A percentile compares a stretch with the other conserved stretches of the same genome.
These are phyloP conservation scores for Ilex asprella DNA, from an alignment of 257 asterid genomes.

Conservation along the genomic window DNA sequence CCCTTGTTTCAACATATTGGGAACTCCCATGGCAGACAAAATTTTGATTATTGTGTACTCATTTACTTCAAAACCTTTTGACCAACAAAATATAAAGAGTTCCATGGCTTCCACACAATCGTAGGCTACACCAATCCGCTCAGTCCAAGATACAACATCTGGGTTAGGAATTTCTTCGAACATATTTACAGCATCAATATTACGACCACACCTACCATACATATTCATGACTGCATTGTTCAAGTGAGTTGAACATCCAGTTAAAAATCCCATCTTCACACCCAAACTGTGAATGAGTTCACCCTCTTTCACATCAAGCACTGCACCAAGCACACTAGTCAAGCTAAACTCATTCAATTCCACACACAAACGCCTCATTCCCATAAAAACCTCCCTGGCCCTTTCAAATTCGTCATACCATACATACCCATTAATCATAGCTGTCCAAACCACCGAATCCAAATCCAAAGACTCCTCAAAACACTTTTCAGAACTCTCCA, in stretches of 20 bases:
- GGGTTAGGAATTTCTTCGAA: slow-evolving; percentile 20
- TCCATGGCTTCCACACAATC: slow-evolving; percentile 16
- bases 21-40: slow-evolving; percentile 8
- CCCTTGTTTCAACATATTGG: slow-evolving; percentile 2
- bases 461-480: background rate
- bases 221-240: slow-evolving; percentile 16
- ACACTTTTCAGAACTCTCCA: background rate
- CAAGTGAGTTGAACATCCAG: slow-evolving; percentile 13
- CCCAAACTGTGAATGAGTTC: slow-evolving; percentile 13
- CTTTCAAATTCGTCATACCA: background rate
- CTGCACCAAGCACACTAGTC: slow-evolving; percentile 15
- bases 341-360: slow-evolving; percentile 16
- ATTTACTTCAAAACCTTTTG: slow-evolving; percentile 10
- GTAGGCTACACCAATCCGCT: slow-evolving; percentile 12
- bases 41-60: slow-evolving; percentile 12
- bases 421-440: slow-evolving; percentile 1
- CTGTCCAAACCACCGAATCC: background rate
- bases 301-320: slow-evolving; percentile 14
- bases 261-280: slow-evolving; percentile 12
- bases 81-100: slow-evolving; percentile 6
- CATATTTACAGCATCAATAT: slow-evolving; percentile 10
- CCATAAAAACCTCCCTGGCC: slow-evolving; percentile 7
- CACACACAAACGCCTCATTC: slow-evolving; percentile 11
- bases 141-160: slow-evolving; percentile 20
- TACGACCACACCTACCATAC: slow-evolving; percentile 15